Conservation (phyloP, 2,329 filamentous ascomycete species). For the Acrodontium crateriforme region DNA sequence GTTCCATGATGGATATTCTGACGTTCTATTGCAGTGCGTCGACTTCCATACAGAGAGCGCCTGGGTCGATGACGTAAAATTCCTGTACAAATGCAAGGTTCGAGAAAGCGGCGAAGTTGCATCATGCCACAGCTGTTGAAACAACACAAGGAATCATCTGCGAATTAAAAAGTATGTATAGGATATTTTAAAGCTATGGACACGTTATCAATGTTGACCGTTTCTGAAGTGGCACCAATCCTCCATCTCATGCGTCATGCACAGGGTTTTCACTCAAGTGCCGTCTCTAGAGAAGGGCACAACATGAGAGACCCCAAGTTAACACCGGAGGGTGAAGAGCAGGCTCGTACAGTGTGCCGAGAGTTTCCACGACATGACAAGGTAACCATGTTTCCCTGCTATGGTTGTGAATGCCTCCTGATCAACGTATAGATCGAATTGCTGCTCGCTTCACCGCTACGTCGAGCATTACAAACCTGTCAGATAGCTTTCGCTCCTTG, state of each 20-base stretch:
- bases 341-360: slow-evolving; percentile 12
- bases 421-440: slow-evolving; percentile 14
- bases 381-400: no score
- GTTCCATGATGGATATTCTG: no score
- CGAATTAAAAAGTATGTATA: no score
- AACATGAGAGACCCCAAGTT: slow-evolving; percentile 15
- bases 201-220: no score
- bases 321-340: slow-evolving; percentile 14
- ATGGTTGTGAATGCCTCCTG: background rate
- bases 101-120: no score
- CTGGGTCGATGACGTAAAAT: no score
- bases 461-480: slow-evolving; percentile 16
- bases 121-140: no score
- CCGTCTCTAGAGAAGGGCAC: slow-evolving; percentile 13
- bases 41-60: no score
- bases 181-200: no score
- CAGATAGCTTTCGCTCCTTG: slow-evolving; percentile 12
- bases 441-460: slow-evolving; percentile 17
- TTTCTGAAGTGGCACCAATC: slow-evolving; percentile 15
- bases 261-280: slow-evolving; percentile 16
- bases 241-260: slow-evolving; percentile 19
- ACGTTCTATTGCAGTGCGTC: no score
- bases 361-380: slow-evolving; percentile 14
- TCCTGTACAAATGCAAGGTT: no score
- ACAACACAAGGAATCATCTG: no score